Percentiles rank a stretch among this genome's conserved stretches.
These are phyloP conservation scores for Mycena filopes DNA, from an alignment of 768 basidiomycete genomes.

Conservation along the genomic window DNA sequence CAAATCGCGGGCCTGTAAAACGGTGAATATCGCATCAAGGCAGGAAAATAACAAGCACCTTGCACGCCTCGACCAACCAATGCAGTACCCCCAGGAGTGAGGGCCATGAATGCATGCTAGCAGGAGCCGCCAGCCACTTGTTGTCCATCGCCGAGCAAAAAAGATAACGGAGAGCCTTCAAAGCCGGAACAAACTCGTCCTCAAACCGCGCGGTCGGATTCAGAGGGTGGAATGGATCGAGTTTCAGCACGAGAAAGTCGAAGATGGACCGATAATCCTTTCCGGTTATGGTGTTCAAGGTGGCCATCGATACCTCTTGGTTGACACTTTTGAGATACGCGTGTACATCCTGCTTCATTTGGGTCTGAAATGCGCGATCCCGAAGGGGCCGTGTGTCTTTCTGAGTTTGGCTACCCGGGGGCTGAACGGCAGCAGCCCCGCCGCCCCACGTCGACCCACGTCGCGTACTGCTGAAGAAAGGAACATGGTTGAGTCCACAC, in stretches of 20 bases:
- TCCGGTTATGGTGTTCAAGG: constrained; percentile 80
- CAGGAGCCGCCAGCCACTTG: constrained; percentile 89
- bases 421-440: constrained; percentile 57
- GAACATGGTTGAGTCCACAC: background rate
- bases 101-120: constrained; percentile 94
- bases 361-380: constrained; percentile 75
- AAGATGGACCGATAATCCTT: constrained; percentile 91
- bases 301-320: constrained; percentile 74
- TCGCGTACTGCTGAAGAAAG: constrained; percentile 67
- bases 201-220: constrained; percentile 66
- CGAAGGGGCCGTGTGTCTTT: constrained; percentile 86
- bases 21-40: background rate
- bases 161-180: constrained; percentile 86
- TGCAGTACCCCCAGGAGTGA: constrained; percentile 86
- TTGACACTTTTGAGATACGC: constrained; percentile 74
- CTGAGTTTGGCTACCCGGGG: constrained; percentile 62
- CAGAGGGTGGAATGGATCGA: constrained; percentile 78
- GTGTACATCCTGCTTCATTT: constrained; percentile 82
- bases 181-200: constrained; percentile 82
- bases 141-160: constrained; percentile 81
- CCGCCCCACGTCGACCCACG: constrained; percentile 82
- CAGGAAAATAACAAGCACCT: constrained; percentile 58
- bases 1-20: constrained; percentile 36
- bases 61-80: constrained; percentile 90
- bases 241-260: constrained; percentile 73